A percentile compares a stretch with the other conserved stretches of the same genome.
These are phyloP conservation scores for Fusarium sp. DNA, from an alignment of 2,329 filamentous ascomycete species.

Conservation along the genomic window DNA sequence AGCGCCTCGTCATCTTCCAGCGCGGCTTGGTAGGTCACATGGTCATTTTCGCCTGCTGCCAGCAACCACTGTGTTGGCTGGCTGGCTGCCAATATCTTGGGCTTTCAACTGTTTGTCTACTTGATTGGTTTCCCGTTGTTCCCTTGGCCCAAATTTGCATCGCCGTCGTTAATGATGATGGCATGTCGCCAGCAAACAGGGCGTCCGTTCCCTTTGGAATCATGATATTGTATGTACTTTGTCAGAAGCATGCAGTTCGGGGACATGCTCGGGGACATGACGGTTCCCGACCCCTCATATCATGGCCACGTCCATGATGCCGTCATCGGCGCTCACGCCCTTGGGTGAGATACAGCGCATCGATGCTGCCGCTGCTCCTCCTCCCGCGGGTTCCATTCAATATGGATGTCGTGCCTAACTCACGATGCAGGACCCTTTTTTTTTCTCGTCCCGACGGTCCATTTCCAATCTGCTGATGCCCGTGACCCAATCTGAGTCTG, in stretches of 20 bases:
- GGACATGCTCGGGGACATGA: background rate
- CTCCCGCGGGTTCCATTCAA: background rate
- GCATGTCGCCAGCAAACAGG: slow-evolving; percentile 6
- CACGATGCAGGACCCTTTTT: slow-evolving; percentile 1
- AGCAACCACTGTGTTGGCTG: background rate
- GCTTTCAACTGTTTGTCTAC: background rate
- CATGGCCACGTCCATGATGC: slow-evolving; percentile 5
- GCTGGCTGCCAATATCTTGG: background rate
- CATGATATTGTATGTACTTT: background rate
- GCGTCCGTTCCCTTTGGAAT: slow-evolving; percentile 8
- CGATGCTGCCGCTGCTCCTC: background rate
- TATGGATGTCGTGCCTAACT: background rate
- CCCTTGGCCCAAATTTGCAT: background rate
- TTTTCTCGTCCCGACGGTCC: background rate
- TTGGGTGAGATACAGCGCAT: background rate
- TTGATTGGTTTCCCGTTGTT: background rate
- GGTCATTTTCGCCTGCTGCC: slow-evolving; percentile 5
- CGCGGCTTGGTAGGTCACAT: slow-evolving; percentile 15
- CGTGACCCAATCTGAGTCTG: slow-evolving; percentile 16
- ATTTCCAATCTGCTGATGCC: slow-evolving; percentile 21
- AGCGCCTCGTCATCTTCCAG: slow-evolving; percentile 31
- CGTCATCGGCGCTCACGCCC: slow-evolving; percentile 20
- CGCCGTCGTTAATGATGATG: background rate
- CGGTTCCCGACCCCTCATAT: slow-evolving; percentile 3
- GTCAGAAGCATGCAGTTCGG: background rate